Conservation (phyloP, 768 basidiomycete species). For the Suillus americanus region DNA sequence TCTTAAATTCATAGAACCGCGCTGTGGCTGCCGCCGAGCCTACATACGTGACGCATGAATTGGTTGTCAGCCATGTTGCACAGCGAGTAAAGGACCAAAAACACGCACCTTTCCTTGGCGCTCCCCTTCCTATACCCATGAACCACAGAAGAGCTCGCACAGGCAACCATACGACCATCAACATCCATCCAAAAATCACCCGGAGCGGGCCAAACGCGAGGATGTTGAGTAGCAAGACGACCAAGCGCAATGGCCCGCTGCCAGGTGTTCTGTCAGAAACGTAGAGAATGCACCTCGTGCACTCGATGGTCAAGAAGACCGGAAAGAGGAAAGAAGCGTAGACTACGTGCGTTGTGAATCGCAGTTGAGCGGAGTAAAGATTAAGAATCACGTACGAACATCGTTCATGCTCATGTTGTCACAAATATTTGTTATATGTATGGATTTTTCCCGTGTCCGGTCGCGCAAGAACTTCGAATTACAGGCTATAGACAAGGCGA, state of each 20-base stretch:
- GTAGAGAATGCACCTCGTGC: conserved; percentile 5
- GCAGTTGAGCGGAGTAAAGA: neutral
- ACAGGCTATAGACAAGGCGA: neutral
- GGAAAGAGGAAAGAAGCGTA: conserved; percentile 11
- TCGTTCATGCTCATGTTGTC: neutral
- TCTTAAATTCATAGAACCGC: conserved; percentile 4
- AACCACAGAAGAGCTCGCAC: conserved; percentile 15
- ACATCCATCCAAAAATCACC: neutral
- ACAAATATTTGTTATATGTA: neutral
- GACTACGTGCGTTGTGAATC: conserved; percentile 5
- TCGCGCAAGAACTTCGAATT: neutral
- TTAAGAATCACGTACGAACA: neutral
- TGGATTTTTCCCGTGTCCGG: too few species aligned
- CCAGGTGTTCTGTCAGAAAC: neutral
- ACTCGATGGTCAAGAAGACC: conserved; percentile 16
- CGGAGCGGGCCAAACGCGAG: conserved; percentile 10
- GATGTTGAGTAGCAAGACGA: neutral
- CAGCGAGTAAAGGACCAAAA: neutral
- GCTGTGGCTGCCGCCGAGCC: conserved; percentile 9
- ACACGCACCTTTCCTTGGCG: conserved; percentile 10
- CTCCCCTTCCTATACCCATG: conserved; percentile 18
- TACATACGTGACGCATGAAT: neutral
- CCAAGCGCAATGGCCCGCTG: conserved; percentile 12
- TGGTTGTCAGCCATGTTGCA: neutral
- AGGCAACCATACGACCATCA: conserved; percentile 9